Conservation (phyloP, 2,329 filamentous ascomycete species). For the Byssochlamys sp. region DNA sequence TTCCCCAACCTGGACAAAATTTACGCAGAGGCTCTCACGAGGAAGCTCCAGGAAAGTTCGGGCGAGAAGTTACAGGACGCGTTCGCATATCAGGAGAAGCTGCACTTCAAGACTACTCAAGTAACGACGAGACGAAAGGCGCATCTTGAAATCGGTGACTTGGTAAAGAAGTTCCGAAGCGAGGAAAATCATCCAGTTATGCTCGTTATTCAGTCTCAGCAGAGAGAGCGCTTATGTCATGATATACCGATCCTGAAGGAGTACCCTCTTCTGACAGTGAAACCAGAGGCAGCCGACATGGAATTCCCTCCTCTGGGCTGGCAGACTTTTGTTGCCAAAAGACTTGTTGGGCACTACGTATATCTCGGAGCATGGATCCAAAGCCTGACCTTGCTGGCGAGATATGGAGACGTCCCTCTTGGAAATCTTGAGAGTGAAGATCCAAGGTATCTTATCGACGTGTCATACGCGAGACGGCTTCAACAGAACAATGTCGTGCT, state of each 20-base stretch:
- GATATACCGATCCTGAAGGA: conserved; percentile 77
- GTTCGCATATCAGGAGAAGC: conserved; percentile 75
- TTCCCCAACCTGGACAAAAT: conserved; percentile 84
- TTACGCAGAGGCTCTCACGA: conserved; percentile 64
- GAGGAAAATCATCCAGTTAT: conserved; percentile 73
- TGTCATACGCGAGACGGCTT: conserved; percentile 82
- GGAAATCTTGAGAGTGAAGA: conserved; percentile 94
- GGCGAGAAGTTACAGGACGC: conserved; percentile 67
- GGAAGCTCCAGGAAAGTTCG: conserved; percentile 54
- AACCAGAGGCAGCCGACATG: conserved; percentile 73
- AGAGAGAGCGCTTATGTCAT: conserved; percentile 68
- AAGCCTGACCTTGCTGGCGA: conserved; percentile 75
- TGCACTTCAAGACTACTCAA: conserved; percentile 77
- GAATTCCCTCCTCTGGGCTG: conserved; percentile 84
- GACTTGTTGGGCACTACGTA: conserved; percentile 80
- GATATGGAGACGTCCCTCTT: conserved; percentile 86
- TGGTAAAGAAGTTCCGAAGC: conserved; percentile 80
- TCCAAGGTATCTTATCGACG: conserved; percentile 86
- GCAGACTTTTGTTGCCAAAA: conserved; percentile 79
- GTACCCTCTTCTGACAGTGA: conserved; percentile 71
- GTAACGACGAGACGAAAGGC: conserved; percentile 85
- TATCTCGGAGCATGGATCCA: conserved; percentile 86
- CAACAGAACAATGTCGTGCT: conserved; percentile 87
- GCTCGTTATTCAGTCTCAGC: conserved; percentile 83
- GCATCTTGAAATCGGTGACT: conserved; percentile 74